These are phyloP conservation scores for Melampsora larici-populina DNA, from an alignment of 1,284 basidiomycete species.

Conservation along the genomic window DNA sequence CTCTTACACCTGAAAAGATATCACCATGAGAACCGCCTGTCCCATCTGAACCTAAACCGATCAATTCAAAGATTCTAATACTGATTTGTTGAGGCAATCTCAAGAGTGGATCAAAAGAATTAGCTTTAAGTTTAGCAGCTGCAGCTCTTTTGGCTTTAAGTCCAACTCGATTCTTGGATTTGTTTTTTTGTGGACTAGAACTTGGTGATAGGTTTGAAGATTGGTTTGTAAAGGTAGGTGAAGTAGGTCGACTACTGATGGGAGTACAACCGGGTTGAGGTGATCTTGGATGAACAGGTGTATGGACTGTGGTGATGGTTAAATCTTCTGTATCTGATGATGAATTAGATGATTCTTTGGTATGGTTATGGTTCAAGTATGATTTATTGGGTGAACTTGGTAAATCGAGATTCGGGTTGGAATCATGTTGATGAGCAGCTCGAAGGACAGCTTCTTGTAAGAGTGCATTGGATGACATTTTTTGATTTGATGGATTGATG, in stretches of 20 bases:
- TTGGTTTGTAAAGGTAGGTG: constrained; percentile 1
- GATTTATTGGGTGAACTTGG: too few species aligned
- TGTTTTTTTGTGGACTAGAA: not conserved
- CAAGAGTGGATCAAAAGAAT: constrained; percentile 7
- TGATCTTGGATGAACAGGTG: too few species aligned
- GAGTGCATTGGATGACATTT: constrained; percentile 23
- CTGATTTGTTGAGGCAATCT: constrained; percentile 10
- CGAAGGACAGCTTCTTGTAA: constrained; percentile 30
- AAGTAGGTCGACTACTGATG: not conserved
- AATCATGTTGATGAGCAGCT: constrained; percentile 17
- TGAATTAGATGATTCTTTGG: not conserved
- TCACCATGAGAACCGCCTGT: constrained; percentile 20
- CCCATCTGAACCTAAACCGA: constrained; percentile 29
- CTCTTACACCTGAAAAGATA: constrained; percentile 26
- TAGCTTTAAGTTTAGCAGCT: not conserved
- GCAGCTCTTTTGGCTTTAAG: constrained; percentile 8
- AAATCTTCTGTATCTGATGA: constrained; percentile 11
- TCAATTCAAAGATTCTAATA: constrained; percentile 23
- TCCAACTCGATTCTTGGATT: constrained; percentile 7
- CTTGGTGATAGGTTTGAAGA: not conserved
- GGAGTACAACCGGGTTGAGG: too few species aligned
- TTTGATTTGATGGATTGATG: too few species aligned
- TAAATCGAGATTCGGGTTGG: too few species aligned
- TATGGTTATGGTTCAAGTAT: not conserved
- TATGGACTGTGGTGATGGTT: constrained; percentile 5